phyloP scores from a whole-genome alignment of 805 yeast genomes.

The Kodamaea neixiangensis region DNA sequence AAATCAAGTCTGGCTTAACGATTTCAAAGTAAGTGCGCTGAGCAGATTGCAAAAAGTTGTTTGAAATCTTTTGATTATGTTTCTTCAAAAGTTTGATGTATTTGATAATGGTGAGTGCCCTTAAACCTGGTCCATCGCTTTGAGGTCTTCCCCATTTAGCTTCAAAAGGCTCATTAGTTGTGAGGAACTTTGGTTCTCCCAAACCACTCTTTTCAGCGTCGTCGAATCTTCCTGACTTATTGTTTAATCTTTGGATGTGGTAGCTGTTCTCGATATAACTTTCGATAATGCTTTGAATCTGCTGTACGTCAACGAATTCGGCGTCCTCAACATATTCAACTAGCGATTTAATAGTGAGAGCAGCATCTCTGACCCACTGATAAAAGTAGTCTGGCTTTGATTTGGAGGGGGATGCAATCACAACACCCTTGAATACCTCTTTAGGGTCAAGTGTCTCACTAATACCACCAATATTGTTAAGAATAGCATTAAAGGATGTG shows the following conservation, averaged over 20 bases:
- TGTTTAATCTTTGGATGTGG: conserved; percentile 62
- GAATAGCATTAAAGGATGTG: conserved; percentile 46
- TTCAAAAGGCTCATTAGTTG: conserved; percentile 62
- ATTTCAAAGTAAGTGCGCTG: conserved; percentile 51
- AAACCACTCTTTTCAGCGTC: conserved; percentile 50
- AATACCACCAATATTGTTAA: conserved; percentile 58
- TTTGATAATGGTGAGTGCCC: conserved; percentile 63
- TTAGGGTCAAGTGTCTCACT: conserved; percentile 27
- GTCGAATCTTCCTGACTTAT: conserved; percentile 65
- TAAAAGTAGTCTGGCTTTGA: conserved; percentile 75
- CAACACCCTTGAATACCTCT: conserved; percentile 62
- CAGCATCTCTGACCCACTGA: conserved; percentile 92
- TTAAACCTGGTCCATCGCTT: conserved; percentile 89
- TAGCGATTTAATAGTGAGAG: conserved; percentile 71
- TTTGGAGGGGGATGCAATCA: conserved; percentile 83
- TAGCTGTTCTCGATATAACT: conserved; percentile 62
- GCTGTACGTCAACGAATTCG: conserved; percentile 19
- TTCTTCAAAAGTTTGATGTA: conserved; percentile 49
- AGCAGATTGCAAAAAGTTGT: conserved; percentile 29
- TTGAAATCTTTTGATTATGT: conserved; percentile 23
- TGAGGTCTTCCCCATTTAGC: conserved; percentile 94
- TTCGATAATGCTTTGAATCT: conserved; percentile 42
- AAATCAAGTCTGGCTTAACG: conserved; percentile 70
- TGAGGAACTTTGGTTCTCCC: conserved; percentile 89
- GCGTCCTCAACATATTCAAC: conserved; percentile 54